Base-by-base conservation (phyloP, 2,329 filamentous ascomycete genomes). In the Claviceps capensis region DNA sequence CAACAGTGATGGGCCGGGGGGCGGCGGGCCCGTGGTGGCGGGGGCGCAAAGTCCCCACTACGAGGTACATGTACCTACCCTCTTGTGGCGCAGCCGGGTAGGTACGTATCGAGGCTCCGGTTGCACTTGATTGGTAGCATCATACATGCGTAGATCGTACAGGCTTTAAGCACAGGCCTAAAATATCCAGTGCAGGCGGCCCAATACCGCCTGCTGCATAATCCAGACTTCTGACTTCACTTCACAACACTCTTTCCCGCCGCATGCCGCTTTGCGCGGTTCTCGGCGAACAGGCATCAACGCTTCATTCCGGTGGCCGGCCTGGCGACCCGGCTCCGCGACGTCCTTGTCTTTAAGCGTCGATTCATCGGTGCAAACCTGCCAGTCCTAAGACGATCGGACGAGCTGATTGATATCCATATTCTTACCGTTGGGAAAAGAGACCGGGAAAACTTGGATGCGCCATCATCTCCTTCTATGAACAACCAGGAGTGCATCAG, bases 381-480 rank as follows among this genome's bases (percentile, higher is more conserved):
- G 41, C 9, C 13, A 47, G 37, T 6, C 43, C 17, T 8, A 17
- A 17, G n/a, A 19, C 44, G 8, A 9, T 7, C 22, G 17, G 37
- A 47, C 8, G 23, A 4, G 9, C 17, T 19, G 30, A 34, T 41
- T 40, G 23, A 22, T 11, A 11, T 14, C 14, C n/a, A 23, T 26
- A 9, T 13, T 19, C 7, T n/a, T 8, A 19, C 40, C 13, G 16
- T 14, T 13, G 16, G 49, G 9, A 3, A 38, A 36, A 47, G 37
- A 17, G 45, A 30, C 37, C 30, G 4, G 9, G 30, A 34, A 34
- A 34, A 34, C 30, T 34, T 30, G 17, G 17, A 6, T 34, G 36
- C 38, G 46, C 38, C 23, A 37, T 17, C 8, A 26, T 49, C 47
- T 38, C 51, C 52, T 43, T 55, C 49, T 43, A 53, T 56, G 54